Evolutionary conservation across 768 basidiomycete species (phyloP).

Genomic region (Suillus ampliporus): DNA sequence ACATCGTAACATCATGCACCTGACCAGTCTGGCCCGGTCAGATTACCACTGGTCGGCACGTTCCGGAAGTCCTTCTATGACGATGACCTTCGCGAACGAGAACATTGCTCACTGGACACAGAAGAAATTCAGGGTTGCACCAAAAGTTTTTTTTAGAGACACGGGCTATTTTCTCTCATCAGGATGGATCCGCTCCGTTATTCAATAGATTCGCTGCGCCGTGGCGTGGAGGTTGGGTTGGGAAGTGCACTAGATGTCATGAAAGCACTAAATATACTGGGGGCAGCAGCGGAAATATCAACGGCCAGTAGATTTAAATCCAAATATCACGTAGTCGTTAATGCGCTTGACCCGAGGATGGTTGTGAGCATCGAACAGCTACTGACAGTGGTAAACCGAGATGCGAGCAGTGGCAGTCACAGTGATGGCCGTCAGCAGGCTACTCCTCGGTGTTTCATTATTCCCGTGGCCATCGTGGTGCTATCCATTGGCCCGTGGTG

Average conservation of each 20-base stretch:
- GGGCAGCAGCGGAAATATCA: neutral
- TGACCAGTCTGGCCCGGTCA: constrained; percentile 3
- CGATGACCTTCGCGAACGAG: neutral
- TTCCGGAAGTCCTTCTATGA: neutral
- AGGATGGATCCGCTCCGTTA: neutral
- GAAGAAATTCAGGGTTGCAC: neutral
- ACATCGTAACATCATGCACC: neutral
- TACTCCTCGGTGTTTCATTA: constrained; percentile 3
- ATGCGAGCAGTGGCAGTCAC: constrained; percentile 23
- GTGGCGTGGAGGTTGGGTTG: neutral
- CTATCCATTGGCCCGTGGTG: neutral
- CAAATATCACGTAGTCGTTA: neutral
- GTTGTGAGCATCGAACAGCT: neutral
- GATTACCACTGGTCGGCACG: neutral
- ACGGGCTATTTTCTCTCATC: constrained; percentile 1
- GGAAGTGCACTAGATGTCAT: neutral
- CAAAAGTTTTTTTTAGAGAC: neutral
- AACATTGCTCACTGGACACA: neutral
- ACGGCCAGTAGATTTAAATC: neutral
- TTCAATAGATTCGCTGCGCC: neutral
- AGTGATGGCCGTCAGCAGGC: constrained; percentile 14
- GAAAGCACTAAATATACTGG: neutral
- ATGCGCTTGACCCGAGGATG: neutral
- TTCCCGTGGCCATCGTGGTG: neutral
- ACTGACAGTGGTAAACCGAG: neutral